phyloP scores from a whole-genome alignment of 768 basidiomycete species.

The Stropharia rugosoannulata region DNA sequence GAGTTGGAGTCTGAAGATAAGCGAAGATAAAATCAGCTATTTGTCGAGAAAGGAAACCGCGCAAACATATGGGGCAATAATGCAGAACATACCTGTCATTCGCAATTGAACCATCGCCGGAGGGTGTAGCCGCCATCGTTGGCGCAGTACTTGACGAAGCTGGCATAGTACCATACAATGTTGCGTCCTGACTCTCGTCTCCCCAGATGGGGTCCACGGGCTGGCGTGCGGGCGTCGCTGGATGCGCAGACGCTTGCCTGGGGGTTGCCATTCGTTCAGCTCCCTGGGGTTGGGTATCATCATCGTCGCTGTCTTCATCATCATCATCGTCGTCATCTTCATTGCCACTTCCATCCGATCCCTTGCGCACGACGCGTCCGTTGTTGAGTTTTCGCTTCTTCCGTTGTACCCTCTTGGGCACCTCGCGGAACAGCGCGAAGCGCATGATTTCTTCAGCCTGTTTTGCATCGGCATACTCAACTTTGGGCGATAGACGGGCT shows the following conservation, averaged over 20 bases:
- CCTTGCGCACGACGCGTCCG: constrained; percentile 53
- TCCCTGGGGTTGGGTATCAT: constrained; percentile 22
- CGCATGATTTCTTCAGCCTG: constrained; percentile 95
- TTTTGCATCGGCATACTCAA: constrained; percentile 81
- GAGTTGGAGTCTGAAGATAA: constrained; percentile 56
- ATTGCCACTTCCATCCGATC: constrained; percentile 39
- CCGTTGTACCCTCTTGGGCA: constrained; percentile 74
- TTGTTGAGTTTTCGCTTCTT: constrained; percentile 89
- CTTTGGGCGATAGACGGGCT: constrained; percentile 82
- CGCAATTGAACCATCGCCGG: constrained; percentile 41
- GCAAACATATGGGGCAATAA: constrained; percentile 12
- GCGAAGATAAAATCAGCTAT: constrained; percentile 3
- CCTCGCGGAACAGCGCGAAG: constrained; percentile 97
- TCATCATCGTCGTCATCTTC: constrained; percentile 35
- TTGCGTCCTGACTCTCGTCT: constrained; percentile 64
- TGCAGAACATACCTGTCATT: constrained; percentile 54
- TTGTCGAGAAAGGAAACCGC: constrained; percentile 1
- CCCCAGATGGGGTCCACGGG: constrained; percentile 64
- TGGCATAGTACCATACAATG: constrained; percentile 50
- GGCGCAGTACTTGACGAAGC: constrained; percentile 4
- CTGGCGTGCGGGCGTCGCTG: constrained; percentile 25
- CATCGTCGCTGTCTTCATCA: constrained; percentile 45
- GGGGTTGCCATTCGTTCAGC: constrained; percentile 54
- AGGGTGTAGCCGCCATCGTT: constrained; percentile 27
- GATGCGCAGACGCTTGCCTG: constrained; percentile 20